Conservation (phyloP, 768 basidiomycete species). For the Amanita fuliginea region DNA sequence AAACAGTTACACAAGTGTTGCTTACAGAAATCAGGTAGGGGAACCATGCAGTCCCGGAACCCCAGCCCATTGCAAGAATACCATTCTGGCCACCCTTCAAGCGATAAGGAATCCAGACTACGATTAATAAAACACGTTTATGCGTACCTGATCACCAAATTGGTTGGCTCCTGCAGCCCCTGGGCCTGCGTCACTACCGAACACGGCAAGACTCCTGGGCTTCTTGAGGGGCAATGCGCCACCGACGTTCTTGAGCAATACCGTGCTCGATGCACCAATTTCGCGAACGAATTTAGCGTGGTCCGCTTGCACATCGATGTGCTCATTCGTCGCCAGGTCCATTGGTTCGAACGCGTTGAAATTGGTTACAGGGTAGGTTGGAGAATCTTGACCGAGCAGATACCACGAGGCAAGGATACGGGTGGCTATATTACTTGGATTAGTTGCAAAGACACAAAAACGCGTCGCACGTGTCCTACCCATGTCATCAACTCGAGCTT, state of each 20-base stretch:
- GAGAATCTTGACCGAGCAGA: constrained; percentile 50
- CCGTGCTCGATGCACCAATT: constrained; percentile 64
- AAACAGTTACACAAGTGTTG: constrained; percentile 3
- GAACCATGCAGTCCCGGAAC: constrained; percentile 71
- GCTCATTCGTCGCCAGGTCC: constrained; percentile 43
- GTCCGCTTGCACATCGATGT: constrained; percentile 58
- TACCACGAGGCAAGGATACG: constrained; percentile 71
- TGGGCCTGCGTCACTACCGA: constrained; percentile 60
- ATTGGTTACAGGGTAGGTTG: constrained; percentile 52
- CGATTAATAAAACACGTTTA: not conserved
- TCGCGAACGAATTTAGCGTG: constrained; percentile 59
- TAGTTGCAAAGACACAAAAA: not conserved
- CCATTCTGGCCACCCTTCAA: constrained; percentile 46
- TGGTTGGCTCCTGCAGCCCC: constrained; percentile 59
- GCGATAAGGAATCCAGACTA: not conserved
- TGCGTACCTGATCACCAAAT: constrained; percentile 39
- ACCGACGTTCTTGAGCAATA: constrained; percentile 63
- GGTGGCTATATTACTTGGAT: constrained; percentile 31
- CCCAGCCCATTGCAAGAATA: constrained; percentile 88
- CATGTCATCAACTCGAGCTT: constrained; percentile 67
- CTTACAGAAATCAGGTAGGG: constrained; percentile 69
- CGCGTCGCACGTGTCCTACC: constrained; percentile 18
- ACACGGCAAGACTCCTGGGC: constrained; percentile 45
- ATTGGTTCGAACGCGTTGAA: constrained; percentile 56
- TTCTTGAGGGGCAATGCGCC: constrained; percentile 48